Percentiles rank a stretch among this genome's conserved stretches.
Conservation (phyloP, 192 early-diverging fungal genomes). For the Piromyces finnis region DNA sequence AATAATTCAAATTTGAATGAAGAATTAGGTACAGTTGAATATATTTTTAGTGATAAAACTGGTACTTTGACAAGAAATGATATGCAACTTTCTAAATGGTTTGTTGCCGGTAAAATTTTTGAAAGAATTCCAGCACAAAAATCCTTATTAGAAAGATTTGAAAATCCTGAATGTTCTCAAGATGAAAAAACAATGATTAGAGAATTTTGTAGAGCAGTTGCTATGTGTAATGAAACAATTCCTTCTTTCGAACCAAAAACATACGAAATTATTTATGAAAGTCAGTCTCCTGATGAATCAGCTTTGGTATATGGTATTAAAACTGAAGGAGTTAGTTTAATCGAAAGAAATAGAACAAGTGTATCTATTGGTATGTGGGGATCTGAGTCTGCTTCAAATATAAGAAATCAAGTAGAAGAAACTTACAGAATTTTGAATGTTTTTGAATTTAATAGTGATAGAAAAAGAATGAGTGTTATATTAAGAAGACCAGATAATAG, state of each 20-base stretch:
- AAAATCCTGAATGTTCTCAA: background rate
- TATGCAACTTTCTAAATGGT: conserved; percentile 9
- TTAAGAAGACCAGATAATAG: conserved; percentile 56
- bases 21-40: conserved; percentile 1
- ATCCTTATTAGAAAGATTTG: background rate
- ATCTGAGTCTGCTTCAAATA: background rate
- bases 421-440: conserved; percentile 68
- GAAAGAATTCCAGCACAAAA: background rate
- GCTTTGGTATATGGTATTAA: conserved; percentile 63
- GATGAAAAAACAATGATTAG: conserved; percentile 2
- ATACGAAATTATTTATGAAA: conserved; percentile 46
- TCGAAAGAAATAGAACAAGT: conserved; percentile 29
- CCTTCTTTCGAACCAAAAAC: conserved; percentile 21
- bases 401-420: conserved; percentile 8
- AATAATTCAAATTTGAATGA: background rate
- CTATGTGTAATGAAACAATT: conserved; percentile 11
- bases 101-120: background rate
- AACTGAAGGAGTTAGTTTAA: conserved; percentile 57
- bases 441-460: conserved; percentile 86
- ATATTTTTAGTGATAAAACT: conserved; percentile 14
- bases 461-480: conserved; percentile 90
- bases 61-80: conserved; percentile 36
- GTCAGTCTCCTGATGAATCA: conserved; percentile 73
- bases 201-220: background rate
- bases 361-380: conserved; percentile 51